These are phyloP conservation scores for Curvularia eragrostidis DNA, from an alignment of 2,329 filamentous ascomycete species.

Conservation along the genomic window DNA sequence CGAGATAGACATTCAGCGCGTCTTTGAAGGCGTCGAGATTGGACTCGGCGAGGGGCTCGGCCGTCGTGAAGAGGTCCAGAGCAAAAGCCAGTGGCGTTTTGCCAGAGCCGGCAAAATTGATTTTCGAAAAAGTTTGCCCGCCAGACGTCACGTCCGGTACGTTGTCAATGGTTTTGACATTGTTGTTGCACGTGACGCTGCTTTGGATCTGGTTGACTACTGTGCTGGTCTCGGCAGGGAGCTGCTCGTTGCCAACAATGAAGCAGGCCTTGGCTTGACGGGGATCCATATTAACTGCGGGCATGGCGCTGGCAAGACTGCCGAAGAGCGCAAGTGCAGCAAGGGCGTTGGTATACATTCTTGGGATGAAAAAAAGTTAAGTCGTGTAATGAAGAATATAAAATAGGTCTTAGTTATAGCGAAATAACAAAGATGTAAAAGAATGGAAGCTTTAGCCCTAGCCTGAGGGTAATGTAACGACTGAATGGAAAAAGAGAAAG, in stretches of 20 bases:
- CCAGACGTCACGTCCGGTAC: slow-evolving; percentile 66
- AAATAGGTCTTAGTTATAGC: neutral
- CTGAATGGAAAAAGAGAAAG: slow-evolving; percentile 11
- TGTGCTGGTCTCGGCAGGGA: slow-evolving; percentile 60
- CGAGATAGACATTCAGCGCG: slow-evolving; percentile 63
- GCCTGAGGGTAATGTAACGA: slow-evolving; percentile 16
- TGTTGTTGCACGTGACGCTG: slow-evolving; percentile 59
- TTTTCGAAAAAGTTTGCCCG: slow-evolving; percentile 58
- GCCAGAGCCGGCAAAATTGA: slow-evolving; percentile 63
- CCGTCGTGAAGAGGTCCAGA: slow-evolving; percentile 61
- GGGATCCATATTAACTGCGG: slow-evolving; percentile 14
- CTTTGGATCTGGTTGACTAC: slow-evolving; percentile 53
- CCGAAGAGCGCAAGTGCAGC: slow-evolving; percentile 22
- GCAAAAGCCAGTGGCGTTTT: slow-evolving; percentile 62
- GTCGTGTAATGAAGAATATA: slow-evolving; percentile 7
- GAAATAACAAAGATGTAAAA: slow-evolving; percentile 3
- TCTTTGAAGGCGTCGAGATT: slow-evolving; percentile 62
- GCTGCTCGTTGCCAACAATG: slow-evolving; percentile 58
- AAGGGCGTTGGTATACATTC: slow-evolving; percentile 28
- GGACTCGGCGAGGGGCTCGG: slow-evolving; percentile 56
- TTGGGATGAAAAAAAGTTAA: neutral
- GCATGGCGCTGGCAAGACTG: slow-evolving; percentile 23
- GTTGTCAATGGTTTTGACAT: slow-evolving; percentile 57
- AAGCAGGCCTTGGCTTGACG: slow-evolving; percentile 57
- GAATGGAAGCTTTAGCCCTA: slow-evolving; percentile 16